A percentile compares a stretch with the other conserved stretches of the same genome.
These are phyloP conservation scores for Cladosporium austrohemisphaericum DNA, from an alignment of 2,329 filamentous ascomycete species.

Conservation along the genomic window DNA sequence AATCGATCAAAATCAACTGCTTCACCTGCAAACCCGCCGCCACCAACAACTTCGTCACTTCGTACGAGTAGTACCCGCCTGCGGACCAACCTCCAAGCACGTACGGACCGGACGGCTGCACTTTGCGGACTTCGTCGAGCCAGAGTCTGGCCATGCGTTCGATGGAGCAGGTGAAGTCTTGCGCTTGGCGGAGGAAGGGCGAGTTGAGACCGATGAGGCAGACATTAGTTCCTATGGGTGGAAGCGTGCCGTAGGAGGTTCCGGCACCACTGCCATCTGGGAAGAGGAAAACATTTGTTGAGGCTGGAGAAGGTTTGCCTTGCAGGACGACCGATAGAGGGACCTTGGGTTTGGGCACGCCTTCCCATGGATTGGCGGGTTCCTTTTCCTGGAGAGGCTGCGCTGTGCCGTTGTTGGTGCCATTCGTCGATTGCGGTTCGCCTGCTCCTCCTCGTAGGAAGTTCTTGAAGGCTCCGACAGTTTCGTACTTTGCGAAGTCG, in stretches of 20 bases:
- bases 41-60: slow-evolving; percentile 47
- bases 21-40: slow-evolving; percentile 47
- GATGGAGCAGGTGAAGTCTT: slow-evolving; percentile 63
- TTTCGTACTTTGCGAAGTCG: slow-evolving; percentile 25
- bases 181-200: slow-evolving; percentile 66
- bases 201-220: slow-evolving; percentile 59
- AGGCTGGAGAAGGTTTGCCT: slow-evolving; percentile 54
- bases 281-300: slow-evolving; percentile 52
- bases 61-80: slow-evolving; percentile 53
- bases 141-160: slow-evolving; percentile 63
- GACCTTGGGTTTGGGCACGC: slow-evolving; percentile 30
- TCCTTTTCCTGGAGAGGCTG: slow-evolving; percentile 12
- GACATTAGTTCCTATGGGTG: slow-evolving; percentile 49
- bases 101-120: slow-evolving; percentile 63
- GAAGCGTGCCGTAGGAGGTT: slow-evolving; percentile 63
- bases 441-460: slow-evolving; percentile 17
- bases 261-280: slow-evolving; percentile 56
- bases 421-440: background rate
- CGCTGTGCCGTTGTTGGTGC: background rate
- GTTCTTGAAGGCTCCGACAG: slow-evolving; percentile 25
- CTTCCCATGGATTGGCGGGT: slow-evolving; percentile 29
- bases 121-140: slow-evolving; percentile 65
- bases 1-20: slow-evolving; percentile 51
- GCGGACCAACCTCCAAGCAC: slow-evolving; percentile 55
- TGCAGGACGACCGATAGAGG: slow-evolving; percentile 52